These are phyloP conservation scores for Metschnikowia lochheadii DNA, from an alignment of 805 yeast species.

Conservation along the genomic window DNA sequence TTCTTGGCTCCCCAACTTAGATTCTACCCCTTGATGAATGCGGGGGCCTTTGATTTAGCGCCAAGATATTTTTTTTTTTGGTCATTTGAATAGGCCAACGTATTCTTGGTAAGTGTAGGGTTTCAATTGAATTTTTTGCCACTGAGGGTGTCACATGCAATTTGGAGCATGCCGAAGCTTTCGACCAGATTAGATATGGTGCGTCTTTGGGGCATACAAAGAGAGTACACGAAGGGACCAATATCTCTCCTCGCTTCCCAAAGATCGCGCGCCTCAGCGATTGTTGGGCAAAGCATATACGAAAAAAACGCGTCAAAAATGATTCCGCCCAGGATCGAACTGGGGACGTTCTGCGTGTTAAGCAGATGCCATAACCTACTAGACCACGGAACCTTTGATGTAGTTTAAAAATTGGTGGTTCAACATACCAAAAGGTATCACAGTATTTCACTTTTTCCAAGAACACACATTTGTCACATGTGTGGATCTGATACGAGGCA, in stretches of 20 bases:
- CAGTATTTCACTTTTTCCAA: no score
- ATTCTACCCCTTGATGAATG: background rate
- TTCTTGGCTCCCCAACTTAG: background rate
- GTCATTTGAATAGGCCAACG: no score
- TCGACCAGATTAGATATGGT: background rate
- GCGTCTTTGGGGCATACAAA: background rate
- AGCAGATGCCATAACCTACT: constrained; percentile 99
- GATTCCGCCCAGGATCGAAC: constrained; percentile 99
- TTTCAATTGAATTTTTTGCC: background rate
- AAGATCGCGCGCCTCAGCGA: background rate
- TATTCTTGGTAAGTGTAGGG: no score
- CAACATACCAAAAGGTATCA: no score
- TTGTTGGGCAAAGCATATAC: constrained; percentile 8
- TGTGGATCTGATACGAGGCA: no score
- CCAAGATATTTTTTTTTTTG: background rate
- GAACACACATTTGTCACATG: no score
- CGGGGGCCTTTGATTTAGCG: background rate
- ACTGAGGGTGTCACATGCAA: background rate
- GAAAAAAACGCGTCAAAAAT: constrained; percentile 22
- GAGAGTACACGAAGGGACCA: background rate
- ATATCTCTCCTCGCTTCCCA: background rate
- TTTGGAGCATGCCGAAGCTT: background rate
- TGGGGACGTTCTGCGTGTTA: constrained; percentile 99
- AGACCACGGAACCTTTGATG: constrained; percentile 63
- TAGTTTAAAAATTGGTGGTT: background rate